A percentile compares a stretch with the other conserved stretches of the same genome.
Conservation (phyloP, 2,329 filamentous ascomycete species). For the Exophiala xenobiotica region DNA sequence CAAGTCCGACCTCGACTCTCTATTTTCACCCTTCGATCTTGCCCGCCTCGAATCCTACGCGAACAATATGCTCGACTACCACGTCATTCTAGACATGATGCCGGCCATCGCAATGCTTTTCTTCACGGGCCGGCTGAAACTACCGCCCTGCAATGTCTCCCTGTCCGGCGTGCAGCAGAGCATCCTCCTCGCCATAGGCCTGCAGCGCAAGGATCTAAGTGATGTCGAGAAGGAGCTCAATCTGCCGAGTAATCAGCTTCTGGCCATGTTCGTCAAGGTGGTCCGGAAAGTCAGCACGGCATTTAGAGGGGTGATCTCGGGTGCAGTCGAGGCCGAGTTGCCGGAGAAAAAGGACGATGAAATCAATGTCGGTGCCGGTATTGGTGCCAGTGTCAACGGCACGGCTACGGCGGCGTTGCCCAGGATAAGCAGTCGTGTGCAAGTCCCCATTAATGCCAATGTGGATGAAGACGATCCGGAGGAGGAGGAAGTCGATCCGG, state of each 20-base stretch:
- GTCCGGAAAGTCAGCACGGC: conserved; percentile 80
- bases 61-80: conserved; percentile 96
- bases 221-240: conserved; percentile 74
- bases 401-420: not conserved
- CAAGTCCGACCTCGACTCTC: conserved; percentile 72
- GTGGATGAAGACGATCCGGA: conserved; percentile 60
- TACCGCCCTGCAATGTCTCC: conserved; percentile 53
- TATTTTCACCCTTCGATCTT: conserved; percentile 87
- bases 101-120: conserved; percentile 79
- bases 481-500: conserved; percentile 70
- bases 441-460: not conserved
- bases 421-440: conserved; percentile 6
- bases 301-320: conserved; percentile 72
- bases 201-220: conserved; percentile 87
- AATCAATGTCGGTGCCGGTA: conserved; percentile 53
- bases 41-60: conserved; percentile 94
- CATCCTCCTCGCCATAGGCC: conserved; percentile 83
- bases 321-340: conserved; percentile 67
- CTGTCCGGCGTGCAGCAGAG: conserved; percentile 81
- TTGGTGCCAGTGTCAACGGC: conserved; percentile 59
- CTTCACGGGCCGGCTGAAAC: conserved; percentile 73
- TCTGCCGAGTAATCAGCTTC: conserved; percentile 71
- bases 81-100: conserved; percentile 91
- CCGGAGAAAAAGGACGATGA: conserved; percentile 51
- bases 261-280: conserved; percentile 98